Conservation (phyloP, 73 alveolate genomes). For the Symbiodinium natans region DNA sequence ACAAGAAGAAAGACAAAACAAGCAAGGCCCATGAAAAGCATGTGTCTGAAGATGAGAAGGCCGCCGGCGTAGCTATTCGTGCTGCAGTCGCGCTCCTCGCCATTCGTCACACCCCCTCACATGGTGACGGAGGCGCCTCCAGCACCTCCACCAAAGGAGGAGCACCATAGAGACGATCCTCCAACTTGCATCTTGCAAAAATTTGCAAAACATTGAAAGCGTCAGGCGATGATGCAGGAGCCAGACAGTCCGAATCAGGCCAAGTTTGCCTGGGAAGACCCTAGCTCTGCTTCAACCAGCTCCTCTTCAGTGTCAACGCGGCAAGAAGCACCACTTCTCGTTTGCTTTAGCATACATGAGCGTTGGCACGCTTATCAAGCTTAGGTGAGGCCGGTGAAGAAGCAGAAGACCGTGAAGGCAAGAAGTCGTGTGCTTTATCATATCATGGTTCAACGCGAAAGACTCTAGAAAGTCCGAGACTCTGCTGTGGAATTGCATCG, state of each 20-base stretch:
- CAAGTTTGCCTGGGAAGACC: not conserved
- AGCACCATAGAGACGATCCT: too few relatives aligned
- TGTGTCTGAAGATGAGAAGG: not conserved
- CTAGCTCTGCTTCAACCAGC: not conserved
- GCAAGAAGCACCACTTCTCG: too few relatives aligned
- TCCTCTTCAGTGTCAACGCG: not conserved
- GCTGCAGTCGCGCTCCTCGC: not conserved
- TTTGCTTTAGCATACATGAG: too few relatives aligned
- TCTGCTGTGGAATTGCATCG: too few relatives aligned
- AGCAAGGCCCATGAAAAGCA: not conserved
- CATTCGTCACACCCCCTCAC: not conserved
- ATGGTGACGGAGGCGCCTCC: not conserved
- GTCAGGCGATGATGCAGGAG: not conserved
- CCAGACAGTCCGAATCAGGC: not conserved
- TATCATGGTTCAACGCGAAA: too few relatives aligned
- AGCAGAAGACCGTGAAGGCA: constrained; percentile 6
- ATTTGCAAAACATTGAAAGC: too few relatives aligned
- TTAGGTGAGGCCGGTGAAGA: not conserved
- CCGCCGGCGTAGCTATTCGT: not conserved
- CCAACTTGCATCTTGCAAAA: too few relatives aligned
- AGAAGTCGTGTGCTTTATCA: not conserved
- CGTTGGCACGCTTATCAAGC: too few relatives aligned
- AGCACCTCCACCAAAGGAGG: not conserved
- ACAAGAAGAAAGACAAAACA: not conserved
- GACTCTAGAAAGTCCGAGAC: too few relatives aligned